Percentiles rank a stretch among this genome's conserved stretches.
Evolutionary conservation across 2,329 filamentous ascomycete species (phyloP).

Genomic region (Gaeumannomyces sp.): DNA sequence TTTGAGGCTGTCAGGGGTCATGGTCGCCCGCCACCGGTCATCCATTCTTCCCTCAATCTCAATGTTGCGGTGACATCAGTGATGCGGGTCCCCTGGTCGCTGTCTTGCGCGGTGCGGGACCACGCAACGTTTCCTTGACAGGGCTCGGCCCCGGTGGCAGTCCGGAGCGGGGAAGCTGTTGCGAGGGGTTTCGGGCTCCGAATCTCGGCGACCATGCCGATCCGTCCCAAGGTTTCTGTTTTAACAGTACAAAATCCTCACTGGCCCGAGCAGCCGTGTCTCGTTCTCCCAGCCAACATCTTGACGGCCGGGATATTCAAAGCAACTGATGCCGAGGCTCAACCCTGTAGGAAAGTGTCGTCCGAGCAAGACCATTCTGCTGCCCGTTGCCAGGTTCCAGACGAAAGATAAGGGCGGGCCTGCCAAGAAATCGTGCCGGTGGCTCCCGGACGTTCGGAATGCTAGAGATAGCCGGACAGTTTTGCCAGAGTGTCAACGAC

Average conservation of each 20-base stretch:
- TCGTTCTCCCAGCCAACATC: neutral
- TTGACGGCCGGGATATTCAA: neutral
- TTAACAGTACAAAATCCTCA: neutral
- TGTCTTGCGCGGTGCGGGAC: neutral
- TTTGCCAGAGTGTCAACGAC: too few relatives aligned
- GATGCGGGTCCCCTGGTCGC: neutral
- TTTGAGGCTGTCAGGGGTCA: neutral
- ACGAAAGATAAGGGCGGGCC: too few relatives aligned
- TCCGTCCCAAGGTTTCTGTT: neutral
- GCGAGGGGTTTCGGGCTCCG: neutral
- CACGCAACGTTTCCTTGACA: neutral
- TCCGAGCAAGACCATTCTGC: too few relatives aligned
- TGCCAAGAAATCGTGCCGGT: neutral
- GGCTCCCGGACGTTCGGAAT: too few relatives aligned
- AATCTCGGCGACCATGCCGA: neutral
- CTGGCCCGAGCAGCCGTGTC: neutral
- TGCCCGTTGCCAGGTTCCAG: too few relatives aligned
- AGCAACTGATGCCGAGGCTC: too few relatives aligned
- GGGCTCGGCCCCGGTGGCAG: neutral
- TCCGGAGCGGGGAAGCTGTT: neutral
- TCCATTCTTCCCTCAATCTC: neutral
- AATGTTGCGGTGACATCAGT: neutral
- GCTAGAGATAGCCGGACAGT: too few relatives aligned
- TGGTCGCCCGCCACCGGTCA: too few relatives aligned
- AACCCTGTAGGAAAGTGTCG: too few relatives aligned